These are phyloP conservation scores for Stromatinia cepivora DNA, from an alignment of 2,329 filamentous ascomycete genomes.

Conservation along the genomic window DNA sequence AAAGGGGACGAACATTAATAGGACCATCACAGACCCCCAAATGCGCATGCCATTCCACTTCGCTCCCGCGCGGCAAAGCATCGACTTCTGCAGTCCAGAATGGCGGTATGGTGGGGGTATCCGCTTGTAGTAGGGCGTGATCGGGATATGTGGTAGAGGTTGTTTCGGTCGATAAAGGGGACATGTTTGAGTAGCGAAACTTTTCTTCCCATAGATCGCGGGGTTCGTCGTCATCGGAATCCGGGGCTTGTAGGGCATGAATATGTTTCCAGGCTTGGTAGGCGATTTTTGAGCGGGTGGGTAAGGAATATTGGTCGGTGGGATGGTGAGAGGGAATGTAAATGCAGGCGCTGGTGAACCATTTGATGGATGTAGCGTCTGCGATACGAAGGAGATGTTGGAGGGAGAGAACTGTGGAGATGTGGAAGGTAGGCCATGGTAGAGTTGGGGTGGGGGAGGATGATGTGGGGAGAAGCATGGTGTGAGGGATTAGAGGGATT, in stretches of 20 bases:
- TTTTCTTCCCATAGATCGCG: conserved; percentile 70
- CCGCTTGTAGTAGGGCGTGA: neutral
- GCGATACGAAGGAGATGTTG: conserved; percentile 91
- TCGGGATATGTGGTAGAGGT: neutral
- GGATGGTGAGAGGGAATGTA: conserved; percentile 57
- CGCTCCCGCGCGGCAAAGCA: conserved; percentile 69
- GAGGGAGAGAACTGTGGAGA: conserved; percentile 70
- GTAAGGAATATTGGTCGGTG: conserved; percentile 41
- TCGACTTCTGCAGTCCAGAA: conserved; percentile 76
- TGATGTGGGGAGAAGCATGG: conserved; percentile 62
- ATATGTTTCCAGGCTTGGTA: conserved; percentile 49
- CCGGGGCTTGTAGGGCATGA: conserved; percentile 39
- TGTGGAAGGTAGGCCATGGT: conserved; percentile 42
- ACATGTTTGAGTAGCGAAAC: conserved; percentile 48
- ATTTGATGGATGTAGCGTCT: conserved; percentile 65
- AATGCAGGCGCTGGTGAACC: conserved; percentile 74
- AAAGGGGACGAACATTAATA: conserved; percentile 24
- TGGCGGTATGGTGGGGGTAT: conserved; percentile 50
- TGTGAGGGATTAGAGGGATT: conserved; percentile 80
- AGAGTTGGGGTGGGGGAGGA: neutral
- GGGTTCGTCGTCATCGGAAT: conserved; percentile 52
- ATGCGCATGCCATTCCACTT: conserved; percentile 81
- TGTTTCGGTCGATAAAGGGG: neutral
- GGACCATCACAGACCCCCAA: conserved; percentile 51
- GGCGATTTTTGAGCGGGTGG: conserved; percentile 46